Conservation (phyloP, 345 rosid species). For the Citrus inodora region DNA sequence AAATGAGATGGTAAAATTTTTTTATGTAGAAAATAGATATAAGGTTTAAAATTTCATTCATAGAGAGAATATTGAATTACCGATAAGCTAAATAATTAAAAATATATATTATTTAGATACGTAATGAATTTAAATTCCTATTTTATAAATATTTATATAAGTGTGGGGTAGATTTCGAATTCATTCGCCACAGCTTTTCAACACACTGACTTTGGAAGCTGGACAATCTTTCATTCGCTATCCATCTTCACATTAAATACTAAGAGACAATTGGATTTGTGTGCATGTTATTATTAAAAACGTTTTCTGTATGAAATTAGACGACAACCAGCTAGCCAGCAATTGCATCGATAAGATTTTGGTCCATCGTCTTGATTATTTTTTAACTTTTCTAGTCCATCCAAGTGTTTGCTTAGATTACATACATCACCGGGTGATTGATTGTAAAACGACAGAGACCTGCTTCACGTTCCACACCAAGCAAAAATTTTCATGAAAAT, state of each 20-base stretch:
- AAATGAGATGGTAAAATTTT: no score
- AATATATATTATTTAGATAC: no score
- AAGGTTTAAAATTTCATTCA: no score
- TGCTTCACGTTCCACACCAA: not conserved
- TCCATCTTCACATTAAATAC: not conserved
- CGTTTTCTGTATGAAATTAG: not conserved
- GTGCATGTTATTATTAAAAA: not conserved
- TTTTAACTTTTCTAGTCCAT: not conserved
- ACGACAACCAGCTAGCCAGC: no score
- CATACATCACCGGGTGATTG: not conserved
- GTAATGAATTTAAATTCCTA: no score
- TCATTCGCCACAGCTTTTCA: no score
- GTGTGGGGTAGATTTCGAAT: not conserved
- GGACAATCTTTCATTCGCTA: not conserved
- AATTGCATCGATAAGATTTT: not conserved
- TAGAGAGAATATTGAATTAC: no score
- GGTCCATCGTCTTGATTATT: not conserved
- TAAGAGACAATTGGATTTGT: no score
- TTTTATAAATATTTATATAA: no score
- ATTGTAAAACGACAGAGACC: not conserved
- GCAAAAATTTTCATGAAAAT: not conserved
- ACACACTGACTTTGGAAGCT: not conserved
- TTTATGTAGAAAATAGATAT: no score
- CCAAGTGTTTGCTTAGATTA: not conserved
- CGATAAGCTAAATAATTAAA: no score